Evolutionary conservation across 108 stramenopile species (phyloP), one percentile per base, ranked within the genome.

Genomic region (Skeletonema potamos): DNA sequence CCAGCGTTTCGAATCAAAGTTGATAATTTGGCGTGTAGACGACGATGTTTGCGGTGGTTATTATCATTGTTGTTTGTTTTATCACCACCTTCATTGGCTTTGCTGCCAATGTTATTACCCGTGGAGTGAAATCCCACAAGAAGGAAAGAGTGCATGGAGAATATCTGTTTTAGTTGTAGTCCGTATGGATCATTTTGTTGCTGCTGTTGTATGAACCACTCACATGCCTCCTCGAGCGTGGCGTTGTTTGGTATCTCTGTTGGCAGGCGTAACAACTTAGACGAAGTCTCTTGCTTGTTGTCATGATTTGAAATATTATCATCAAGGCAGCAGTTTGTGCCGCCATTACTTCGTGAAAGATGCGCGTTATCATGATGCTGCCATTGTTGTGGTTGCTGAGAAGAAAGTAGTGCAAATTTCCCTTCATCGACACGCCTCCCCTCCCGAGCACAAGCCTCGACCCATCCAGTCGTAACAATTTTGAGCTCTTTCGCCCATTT

Each of bases 1-100:
- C 76, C 76, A 17, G 84, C 84, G 39, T 81, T 71, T 6, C 89
- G 79, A 54, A 92, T 81, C 17, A 90, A 51, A 41, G 72, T 81
- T 6, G 83, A 72, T 17, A 89, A 44, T 37, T 62, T 72, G 11
- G 22, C 30, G 15, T 57, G 66, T 9, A 66, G 55, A 12, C 30
- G 54, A 36, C 56, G 27, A 56, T 41, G 34, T 26, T 27, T 26
- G 12, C 44, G 17, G 1, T 18, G 5, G 18, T 43, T 51, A 22
- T n/a, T 8, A 10, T 24, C 20, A 22, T 22, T 51, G 48, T 9
- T 8, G 18, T 51, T 22, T 9, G 22, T 22, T 4, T 1, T 51
- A 20, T 7, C 48, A 51, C 22, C 48, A 22, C 20, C 48, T 51
- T 51, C 48, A 24, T 51, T 51, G 54, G 54, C 54, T 11, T 72